phyloP scores from a whole-genome alignment of 1,284 basidiomycete species.

The Ceratobasidium papillatum region DNA sequence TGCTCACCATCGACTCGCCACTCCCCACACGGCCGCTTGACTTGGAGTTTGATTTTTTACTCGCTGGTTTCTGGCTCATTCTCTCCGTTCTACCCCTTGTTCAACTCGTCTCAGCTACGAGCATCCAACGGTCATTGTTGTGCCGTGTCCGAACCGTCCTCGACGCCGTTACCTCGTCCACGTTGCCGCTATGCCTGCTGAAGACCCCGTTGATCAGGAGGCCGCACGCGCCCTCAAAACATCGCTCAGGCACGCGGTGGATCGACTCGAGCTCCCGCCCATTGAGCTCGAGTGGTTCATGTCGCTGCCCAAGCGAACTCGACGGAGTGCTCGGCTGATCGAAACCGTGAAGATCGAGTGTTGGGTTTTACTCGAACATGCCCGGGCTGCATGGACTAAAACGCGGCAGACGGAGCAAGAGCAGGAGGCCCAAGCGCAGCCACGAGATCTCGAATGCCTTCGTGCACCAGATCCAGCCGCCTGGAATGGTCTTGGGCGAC shows the following conservation, averaged over 20 bases:
- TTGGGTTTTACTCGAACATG: neutral
- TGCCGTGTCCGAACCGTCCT: neutral
- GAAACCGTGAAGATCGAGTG: neutral
- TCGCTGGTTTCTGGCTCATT: neutral
- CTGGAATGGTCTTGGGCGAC: neutral
- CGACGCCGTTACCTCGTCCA: neutral
- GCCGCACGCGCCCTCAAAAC: neutral
- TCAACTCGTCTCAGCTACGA: neutral
- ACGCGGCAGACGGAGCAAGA: neutral
- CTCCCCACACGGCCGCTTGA: neutral
- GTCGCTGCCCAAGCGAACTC: neutral
- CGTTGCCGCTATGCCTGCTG: neutral
- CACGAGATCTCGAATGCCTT: neutral
- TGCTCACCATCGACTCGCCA: neutral
- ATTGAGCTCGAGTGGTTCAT: neutral
- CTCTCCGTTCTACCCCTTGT: neutral
- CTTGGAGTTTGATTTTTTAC: neutral
- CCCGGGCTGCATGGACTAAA: neutral
- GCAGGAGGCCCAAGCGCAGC: neutral
- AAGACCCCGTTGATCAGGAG: neutral
- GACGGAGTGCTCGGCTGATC: neutral
- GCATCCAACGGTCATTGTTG: neutral
- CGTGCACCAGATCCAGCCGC: neutral
- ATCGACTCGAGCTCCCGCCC: neutral
- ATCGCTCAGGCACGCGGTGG: neutral